Percentiles rank a stretch among this genome's conserved stretches.
Conservation (phyloP, 495 filamentous ascomycete species). For the Cenococcum geophilum region DNA sequence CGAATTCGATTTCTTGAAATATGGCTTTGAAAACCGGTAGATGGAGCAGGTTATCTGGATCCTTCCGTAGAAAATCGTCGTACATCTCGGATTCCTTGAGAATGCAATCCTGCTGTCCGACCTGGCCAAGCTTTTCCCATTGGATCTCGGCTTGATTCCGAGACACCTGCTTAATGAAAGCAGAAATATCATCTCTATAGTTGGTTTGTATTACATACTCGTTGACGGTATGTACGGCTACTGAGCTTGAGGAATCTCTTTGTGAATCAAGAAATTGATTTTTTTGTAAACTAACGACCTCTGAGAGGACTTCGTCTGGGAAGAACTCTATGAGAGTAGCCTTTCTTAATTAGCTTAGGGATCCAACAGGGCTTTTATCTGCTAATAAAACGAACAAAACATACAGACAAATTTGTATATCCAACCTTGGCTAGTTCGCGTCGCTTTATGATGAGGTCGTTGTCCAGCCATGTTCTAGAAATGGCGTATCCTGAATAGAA, state of each 20-base stretch:
- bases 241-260: not conserved
- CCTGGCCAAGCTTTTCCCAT: not conserved
- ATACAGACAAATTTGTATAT: not conserved
- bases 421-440: not conserved
- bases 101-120: not conserved
- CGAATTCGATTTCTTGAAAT: conserved; percentile 6
- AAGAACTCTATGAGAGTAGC: no score
- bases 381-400: not conserved
- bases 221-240: not conserved
- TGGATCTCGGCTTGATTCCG: not conserved
- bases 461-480: not conserved
- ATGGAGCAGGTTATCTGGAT: not conserved
- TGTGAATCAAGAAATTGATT: not conserved
- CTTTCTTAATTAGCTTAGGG: no score
- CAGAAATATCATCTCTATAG: not conserved
- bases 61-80: conserved; percentile 2
- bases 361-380: no score
- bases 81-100: not conserved
- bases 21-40: not conserved
- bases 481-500: not conserved
- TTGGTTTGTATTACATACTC: not conserved
- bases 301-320: no score
- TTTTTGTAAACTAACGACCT: no score
- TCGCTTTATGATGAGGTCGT: not conserved
- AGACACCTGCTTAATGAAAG: not conserved